Evolutionary conservation across 345 rosid genomes (phyloP).

Genomic region (Murraya paniculata): DNA sequence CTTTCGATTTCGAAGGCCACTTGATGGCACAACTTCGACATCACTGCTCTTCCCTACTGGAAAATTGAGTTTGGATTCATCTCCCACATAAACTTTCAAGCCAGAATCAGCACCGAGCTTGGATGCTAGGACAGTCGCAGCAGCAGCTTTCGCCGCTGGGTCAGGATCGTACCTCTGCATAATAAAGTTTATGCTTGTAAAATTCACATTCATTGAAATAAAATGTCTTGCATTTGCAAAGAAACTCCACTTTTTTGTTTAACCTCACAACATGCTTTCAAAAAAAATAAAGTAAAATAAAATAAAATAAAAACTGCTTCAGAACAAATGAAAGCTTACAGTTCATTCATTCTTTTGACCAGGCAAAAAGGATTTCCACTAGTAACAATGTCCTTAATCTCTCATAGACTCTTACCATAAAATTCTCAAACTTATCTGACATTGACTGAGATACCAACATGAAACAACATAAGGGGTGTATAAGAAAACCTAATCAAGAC

Average conservation of each 20-base stretch:
- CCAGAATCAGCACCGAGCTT: constrained; percentile 95
- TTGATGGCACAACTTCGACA: constrained; percentile 54
- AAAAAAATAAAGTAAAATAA: too few species aligned
- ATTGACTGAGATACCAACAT: neutral
- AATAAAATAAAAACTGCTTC: neutral
- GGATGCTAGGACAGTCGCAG: constrained; percentile 93
- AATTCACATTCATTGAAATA: neutral
- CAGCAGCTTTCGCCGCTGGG: constrained; percentile 98
- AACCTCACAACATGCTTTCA: neutral
- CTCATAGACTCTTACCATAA: neutral
- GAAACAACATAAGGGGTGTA: neutral
- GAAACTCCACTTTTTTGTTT: neutral
- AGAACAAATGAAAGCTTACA: neutral
- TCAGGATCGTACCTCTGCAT: constrained; percentile 93
- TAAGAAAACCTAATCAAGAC: neutral
- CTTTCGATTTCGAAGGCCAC: constrained; percentile 77
- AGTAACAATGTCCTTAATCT: neutral
- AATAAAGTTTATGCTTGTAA: constrained; percentile 7
- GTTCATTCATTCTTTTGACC: neutral
- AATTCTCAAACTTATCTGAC: too few species aligned
- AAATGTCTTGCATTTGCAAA: neutral
- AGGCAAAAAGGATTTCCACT: neutral
- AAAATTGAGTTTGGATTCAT: constrained; percentile 48
- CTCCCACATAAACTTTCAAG: constrained; percentile 68
- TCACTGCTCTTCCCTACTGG: constrained; percentile 64